Evolutionary conservation across 116 monocot species (phyloP), one percentile per base, ranked within the genome.

Genomic region (Papilionanthe hybrid): DNA sequence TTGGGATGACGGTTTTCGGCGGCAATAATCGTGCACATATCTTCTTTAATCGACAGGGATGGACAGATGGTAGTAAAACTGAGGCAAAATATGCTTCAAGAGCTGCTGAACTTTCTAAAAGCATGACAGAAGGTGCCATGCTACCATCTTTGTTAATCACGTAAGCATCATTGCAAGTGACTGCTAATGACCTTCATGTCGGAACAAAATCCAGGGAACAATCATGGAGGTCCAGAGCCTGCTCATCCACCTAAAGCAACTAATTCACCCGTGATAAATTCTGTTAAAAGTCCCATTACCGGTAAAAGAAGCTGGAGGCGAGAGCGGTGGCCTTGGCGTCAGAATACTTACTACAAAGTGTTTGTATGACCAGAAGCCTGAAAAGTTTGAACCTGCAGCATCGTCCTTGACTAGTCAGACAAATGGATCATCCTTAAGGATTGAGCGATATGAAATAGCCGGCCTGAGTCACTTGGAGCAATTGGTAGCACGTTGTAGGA

Each of bases 31-130:
- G 90, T 27, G 94, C 92, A 25, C 90, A 92, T 18, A 89, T 83
- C 69, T 95, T 95, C 78, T 95, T 95, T 77, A 92, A 95, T 80
- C 94, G 92, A 79, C 92, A 92, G 78, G 92, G 94, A 15, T 95
- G 94, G 94, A 89, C 86, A 10, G 92, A 95, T 85, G 90, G 92
- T 75, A 88, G 94, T 2, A 92, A 95, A 82, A 86, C 88, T 53
- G 90, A 90, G 81, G 90, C 94, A 25, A 95, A 92, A 50, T 95
- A 95, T 76, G 92, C 94, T 41, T 92, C 90, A 74, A 88, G 92
- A 79, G 92, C 92, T 71, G 88, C 94, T 44, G n/a, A n/a, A n/a
- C n/a, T n/a, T n/a, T n/a, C n/a, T n/a, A n/a, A 94, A 81, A 91
- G 94, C 53, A 22, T 55, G 58, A 75, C 80, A 22, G 86, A 89